A percentile compares a stretch with the other conserved stretches of the same genome.
Conservation (phyloP, 352 stramenopile genomes). For the Globisporangium middletonii region DNA sequence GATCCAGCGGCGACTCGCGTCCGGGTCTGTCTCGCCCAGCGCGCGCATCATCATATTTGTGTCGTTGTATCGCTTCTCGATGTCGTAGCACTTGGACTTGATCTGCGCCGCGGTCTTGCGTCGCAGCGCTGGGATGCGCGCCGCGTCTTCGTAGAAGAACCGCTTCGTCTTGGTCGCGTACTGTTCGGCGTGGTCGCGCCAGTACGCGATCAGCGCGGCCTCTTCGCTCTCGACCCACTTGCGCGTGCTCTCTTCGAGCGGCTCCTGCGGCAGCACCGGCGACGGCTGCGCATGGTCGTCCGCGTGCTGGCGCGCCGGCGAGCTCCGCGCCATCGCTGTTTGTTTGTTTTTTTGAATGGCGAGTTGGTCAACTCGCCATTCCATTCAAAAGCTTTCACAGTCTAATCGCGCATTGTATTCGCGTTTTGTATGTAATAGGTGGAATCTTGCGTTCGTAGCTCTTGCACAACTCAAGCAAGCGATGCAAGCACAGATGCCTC, state of each 20-base stretch:
- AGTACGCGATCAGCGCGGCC: conserved; percentile 12
- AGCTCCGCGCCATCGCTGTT: neutral
- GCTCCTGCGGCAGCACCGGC: neutral
- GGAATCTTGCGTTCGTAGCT: neutral
- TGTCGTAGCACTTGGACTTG: conserved; percentile 18
- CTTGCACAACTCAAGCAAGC: neutral
- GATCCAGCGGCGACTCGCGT: conserved; percentile 6
- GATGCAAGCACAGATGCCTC: conserved; percentile 1
- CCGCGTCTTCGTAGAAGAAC: conserved; percentile 14
- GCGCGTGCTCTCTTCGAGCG: conserved; percentile 8
- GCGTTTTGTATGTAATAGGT: neutral
- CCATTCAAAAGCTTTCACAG: neutral
- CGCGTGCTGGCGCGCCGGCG: neutral
- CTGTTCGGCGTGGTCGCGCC: conserved; percentile 12
- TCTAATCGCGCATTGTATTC: neutral
- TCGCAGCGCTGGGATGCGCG: conserved; percentile 10
- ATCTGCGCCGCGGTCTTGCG: conserved; percentile 13
- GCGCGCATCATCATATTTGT: conserved; percentile 7
- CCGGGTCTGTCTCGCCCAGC: neutral
- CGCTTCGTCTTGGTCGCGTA: conserved; percentile 15
- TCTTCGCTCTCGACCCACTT: conserved; percentile 15
- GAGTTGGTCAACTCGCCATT: neutral
- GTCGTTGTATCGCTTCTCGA: conserved; percentile 16
- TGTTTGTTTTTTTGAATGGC: neutral
- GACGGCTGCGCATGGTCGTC: neutral